These are phyloP conservation scores for Venturia asperata DNA, from an alignment of 2,329 filamentous ascomycete genomes.

Conservation along the genomic window DNA sequence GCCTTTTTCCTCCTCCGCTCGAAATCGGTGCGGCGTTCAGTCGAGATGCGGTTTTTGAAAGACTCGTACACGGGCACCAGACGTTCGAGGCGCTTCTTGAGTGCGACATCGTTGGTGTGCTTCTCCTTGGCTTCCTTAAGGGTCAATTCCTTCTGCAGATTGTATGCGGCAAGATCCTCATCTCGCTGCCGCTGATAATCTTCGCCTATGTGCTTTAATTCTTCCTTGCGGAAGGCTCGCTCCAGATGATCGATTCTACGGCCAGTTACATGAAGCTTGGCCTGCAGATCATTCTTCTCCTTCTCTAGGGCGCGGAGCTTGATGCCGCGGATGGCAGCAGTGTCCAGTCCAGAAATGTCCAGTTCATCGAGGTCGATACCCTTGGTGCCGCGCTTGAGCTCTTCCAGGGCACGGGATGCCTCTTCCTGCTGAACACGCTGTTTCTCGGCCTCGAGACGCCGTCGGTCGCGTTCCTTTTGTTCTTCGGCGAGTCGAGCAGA, in stretches of 20 bases:
- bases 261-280: constrained; percentile 82
- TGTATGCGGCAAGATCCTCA: constrained; percentile 70
- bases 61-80: constrained; percentile 77
- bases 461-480: constrained; percentile 81
- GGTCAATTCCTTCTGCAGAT: constrained; percentile 68
- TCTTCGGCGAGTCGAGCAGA: constrained; percentile 84
- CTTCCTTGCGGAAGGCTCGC: constrained; percentile 92
- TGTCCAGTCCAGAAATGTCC: constrained; percentile 62
- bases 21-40: constrained; percentile 88
- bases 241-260: constrained; percentile 97
- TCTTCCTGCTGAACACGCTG: constrained; percentile 64
- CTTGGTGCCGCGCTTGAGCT: constrained; percentile 84
- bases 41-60: constrained; percentile 75
- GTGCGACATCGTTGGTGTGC: constrained; percentile 83
- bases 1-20: constrained; percentile 88
- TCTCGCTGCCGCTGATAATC: constrained; percentile 82
- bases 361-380: constrained; percentile 78
- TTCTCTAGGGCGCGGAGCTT: constrained; percentile 94
- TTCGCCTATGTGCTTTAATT: constrained; percentile 78
- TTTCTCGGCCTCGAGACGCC: constrained; percentile 76
- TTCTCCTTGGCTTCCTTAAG: constrained; percentile 75
- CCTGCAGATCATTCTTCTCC: constrained; percentile 93
- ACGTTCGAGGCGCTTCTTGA: constrained; percentile 85
- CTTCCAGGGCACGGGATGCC: constrained; percentile 79
- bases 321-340: constrained; percentile 71